Evolutionary conservation across 495 filamentous ascomycete species (phyloP).

Genomic region (Amorphotheca resinae): DNA sequence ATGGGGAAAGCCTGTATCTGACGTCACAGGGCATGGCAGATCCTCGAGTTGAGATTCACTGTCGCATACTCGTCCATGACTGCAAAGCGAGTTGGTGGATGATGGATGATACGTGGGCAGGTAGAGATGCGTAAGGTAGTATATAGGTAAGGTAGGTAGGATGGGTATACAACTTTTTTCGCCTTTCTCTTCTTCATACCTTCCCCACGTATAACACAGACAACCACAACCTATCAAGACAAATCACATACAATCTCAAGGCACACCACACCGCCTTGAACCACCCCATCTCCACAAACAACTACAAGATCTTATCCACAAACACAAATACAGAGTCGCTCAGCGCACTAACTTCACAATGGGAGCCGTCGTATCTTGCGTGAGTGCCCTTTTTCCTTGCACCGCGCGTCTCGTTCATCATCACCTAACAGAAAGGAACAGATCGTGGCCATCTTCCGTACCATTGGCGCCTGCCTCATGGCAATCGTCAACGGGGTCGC

Average conservation of each 20-base stretch:
- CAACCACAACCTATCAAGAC: too few relatives aligned
- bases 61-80: too few relatives aligned
- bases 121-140: not conserved
- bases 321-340: conserved; percentile 9
- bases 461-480: conserved; percentile 77
- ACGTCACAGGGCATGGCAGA: too few relatives aligned
- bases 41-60: too few relatives aligned
- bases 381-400: conserved; percentile 39
- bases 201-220: too few relatives aligned
- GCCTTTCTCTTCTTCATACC: not conserved
- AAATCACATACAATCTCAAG: conserved; percentile 9
- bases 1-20: too few relatives aligned
- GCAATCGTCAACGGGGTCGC: conserved; percentile 74
- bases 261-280: too few relatives aligned
- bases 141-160: too few relatives aligned
- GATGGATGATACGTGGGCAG: too few relatives aligned
- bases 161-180: not conserved
- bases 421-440: conserved; percentile 24
- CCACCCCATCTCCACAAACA: conserved; percentile 4
- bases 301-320: conserved; percentile 8
- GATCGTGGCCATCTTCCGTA: conserved; percentile 66
- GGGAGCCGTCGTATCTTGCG: conserved; percentile 93
- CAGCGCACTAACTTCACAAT: conserved; percentile 61
- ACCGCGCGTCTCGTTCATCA: conserved; percentile 1
- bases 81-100: too few relatives aligned